phyloP scores from a whole-genome alignment of 2,329 filamentous ascomycete species.

The Talaromyces sp. region DNA sequence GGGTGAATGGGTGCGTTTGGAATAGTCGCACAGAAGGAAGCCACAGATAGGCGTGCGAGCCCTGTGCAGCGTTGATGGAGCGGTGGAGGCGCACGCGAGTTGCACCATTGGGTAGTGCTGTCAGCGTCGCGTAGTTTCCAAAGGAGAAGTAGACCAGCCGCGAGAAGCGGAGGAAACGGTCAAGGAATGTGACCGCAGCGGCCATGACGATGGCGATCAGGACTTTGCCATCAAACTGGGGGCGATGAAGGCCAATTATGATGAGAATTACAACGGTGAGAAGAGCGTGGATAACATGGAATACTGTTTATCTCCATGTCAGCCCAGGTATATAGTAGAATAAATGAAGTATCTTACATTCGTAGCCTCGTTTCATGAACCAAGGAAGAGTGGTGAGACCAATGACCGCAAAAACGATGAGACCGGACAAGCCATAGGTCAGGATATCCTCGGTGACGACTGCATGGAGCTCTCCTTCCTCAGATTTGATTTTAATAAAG shows the following conservation, averaged over 20 bases:
- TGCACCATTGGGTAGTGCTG: slow-evolving; percentile 51
- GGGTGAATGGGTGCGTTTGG: slow-evolving; percentile 49
- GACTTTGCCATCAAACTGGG: slow-evolving; percentile 37
- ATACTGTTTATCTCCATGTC: neutral
- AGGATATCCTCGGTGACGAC: slow-evolving; percentile 28
- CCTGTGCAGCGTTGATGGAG: slow-evolving; percentile 45
- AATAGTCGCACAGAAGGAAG: slow-evolving; percentile 53
- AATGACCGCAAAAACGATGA: slow-evolving; percentile 45
- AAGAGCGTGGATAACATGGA: neutral
- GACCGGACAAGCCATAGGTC: slow-evolving; percentile 48
- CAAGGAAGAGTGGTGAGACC: slow-evolving; percentile 21
- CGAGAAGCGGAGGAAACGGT: slow-evolving; percentile 47
- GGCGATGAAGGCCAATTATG: slow-evolving; percentile 40
- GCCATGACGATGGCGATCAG: slow-evolving; percentile 41
- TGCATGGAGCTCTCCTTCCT: slow-evolving; percentile 40
- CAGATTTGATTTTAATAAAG: slow-evolving; percentile 28
- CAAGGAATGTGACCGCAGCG: slow-evolving; percentile 47
- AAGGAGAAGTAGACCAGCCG: slow-evolving; percentile 49
- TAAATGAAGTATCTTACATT: slow-evolving; percentile 19
- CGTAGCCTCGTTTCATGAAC: slow-evolving; percentile 15
- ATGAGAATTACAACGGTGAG: neutral
- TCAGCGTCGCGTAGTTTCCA: slow-evolving; percentile 39
- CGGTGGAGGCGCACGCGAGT: slow-evolving; percentile 55
- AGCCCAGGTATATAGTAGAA: neutral
- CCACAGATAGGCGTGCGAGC: slow-evolving; percentile 62